A percentile compares a stretch with the other conserved stretches of the same genome.
phyloP scores from a whole-genome alignment of 2,329 filamentous ascomycete genomes.

The Talaromyces albobiverticillius region DNA sequence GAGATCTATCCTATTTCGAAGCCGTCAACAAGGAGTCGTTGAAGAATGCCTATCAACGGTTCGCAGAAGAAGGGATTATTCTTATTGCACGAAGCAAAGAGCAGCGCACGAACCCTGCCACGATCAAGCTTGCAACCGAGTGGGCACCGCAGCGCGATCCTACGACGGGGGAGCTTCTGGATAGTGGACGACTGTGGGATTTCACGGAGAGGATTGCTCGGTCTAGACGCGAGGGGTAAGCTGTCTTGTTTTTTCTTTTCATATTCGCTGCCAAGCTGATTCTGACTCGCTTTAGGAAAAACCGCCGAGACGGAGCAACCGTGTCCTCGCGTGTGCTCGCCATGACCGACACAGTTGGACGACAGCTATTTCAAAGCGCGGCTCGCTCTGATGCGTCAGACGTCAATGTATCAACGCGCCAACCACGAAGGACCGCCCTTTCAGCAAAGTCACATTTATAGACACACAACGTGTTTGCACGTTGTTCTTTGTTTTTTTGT shows the following conservation, averaged over 20 bases:
- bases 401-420: conserved; percentile 32
- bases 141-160: conserved; percentile 71
- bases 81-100: conserved; percentile 68
- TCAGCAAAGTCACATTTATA: conserved; percentile 29
- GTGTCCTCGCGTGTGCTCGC: conserved; percentile 77
- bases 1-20: conserved; percentile 95
- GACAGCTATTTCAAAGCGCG: conserved; percentile 57
- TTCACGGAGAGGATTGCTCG: conserved; percentile 86
- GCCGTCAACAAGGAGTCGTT: conserved; percentile 97
- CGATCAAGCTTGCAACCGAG: conserved; percentile 66
- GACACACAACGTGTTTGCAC: background rate
- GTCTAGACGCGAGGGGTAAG: conserved; percentile 72
- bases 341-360: conserved; percentile 72
- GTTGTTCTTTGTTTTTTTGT: background rate
- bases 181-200: conserved; percentile 79
- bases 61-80: conserved; percentile 88
- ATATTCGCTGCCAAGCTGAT: too few relatives aligned
- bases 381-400: conserved; percentile 24
- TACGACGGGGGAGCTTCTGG: conserved; percentile 58
- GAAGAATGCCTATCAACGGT: conserved; percentile 85
- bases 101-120: conserved; percentile 27
- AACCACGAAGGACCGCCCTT: conserved; percentile 36
- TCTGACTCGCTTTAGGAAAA: conserved; percentile 68
- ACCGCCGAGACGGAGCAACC: conserved; percentile 86
- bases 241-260: too few relatives aligned